Evolutionary conservation across 2,329 filamentous ascomycete genomes (phyloP), one percentile per base, ranked within the genome.

Genomic region (Nigrograna mackinnonii): DNA sequence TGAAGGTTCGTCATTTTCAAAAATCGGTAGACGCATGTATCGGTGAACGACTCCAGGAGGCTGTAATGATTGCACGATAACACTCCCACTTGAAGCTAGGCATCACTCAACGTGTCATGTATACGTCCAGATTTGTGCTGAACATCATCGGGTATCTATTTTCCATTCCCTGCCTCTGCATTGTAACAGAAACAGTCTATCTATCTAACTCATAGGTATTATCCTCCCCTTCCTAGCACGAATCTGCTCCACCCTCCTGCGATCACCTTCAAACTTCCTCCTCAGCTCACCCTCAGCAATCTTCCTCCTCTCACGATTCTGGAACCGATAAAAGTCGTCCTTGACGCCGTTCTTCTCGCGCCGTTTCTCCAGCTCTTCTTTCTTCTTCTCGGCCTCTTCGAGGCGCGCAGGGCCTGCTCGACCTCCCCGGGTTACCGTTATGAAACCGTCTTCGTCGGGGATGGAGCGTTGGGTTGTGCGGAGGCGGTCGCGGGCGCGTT

Each of bases 391-490:
- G 33, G 76, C 77, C 60, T 84, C 90, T 54, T 86, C 86, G 48
- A 84, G 79, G 41, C 85, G 80, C 2, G 88, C 91, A 1, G 89
- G 84, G n/a, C 86, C 87, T 5, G 78, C 78, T 46, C 79, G 78
- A 28, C 88, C 87, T 19, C 91, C 91, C 41, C 88, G 80, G 2
- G 85, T 87, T 18, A 99, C 94, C 3, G 91, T 97, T 36, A 97
- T 80, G 66, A 99, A 99, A 2, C 94, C 94, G 67, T 99, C 94
- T 61, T 90, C 91, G 67, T 99, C 94, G 0, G 92, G 90, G 58
- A 90, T 85, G 54, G 87, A 86, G 47, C 89, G 83, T 47, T 86
- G 74, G 41, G 80, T 63, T 72, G 86, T 62, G 75, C 78, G 71
- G 74, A 84, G 52, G 61, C 79, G 55, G 76, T 85, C 69, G 76